phyloP scores from a whole-genome alignment of 441 rosid species.

The Populus tomentosa region DNA sequence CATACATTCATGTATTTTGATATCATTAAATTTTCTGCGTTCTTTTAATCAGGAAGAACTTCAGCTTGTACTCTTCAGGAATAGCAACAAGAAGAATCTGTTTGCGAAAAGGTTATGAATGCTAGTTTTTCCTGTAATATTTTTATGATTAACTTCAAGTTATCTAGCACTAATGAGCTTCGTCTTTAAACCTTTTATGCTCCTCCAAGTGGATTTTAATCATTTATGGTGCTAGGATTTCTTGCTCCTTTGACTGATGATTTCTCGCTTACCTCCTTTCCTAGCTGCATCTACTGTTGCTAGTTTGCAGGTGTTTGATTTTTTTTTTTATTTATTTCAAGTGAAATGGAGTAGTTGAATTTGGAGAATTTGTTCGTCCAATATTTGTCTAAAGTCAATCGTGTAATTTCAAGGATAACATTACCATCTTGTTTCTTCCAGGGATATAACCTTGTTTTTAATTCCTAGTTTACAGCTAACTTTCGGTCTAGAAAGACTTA shows the following conservation, averaged over 20 bases:
- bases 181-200: background rate
- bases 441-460: conserved; percentile 72
- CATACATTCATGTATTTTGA: background rate
- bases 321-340: conserved; percentile 84
- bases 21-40: background rate
- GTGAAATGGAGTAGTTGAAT: conserved; percentile 81
- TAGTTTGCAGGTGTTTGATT: conserved; percentile 58
- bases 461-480: conserved; percentile 57
- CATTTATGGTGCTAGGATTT: background rate
- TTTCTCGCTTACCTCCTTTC: background rate
- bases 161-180: background rate
- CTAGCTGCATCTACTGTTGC: background rate
- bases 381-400: background rate
- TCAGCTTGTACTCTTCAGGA: conserved; percentile 79
- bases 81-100: conserved; percentile 56
- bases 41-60: conserved; percentile 63
- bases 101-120: conserved; percentile 72
- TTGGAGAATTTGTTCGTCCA: conserved; percentile 68
- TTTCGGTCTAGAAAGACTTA: background rate
- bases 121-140: background rate
- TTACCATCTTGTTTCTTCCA: conserved; percentile 16
- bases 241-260: background rate
- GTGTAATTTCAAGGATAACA: no score
- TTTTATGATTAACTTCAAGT: background rate
- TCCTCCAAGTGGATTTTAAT: background rate